A percentile compares a stretch with the other conserved stretches of the same genome.
Conservation (phyloP, 352 stramenopile species). For the Pythium periplocum region DNA sequence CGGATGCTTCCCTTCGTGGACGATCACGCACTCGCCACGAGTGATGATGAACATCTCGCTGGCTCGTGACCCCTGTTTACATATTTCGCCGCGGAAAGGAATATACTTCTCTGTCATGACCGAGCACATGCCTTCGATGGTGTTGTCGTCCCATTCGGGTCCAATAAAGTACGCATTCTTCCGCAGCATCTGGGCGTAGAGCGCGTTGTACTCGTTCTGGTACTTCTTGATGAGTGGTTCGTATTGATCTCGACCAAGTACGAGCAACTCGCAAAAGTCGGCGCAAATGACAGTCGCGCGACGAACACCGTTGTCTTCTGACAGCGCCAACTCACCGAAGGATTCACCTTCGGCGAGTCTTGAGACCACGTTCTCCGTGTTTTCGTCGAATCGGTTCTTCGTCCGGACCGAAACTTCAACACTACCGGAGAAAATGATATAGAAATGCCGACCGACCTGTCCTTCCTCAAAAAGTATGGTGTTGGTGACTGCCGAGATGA, state of each 20-base stretch:
- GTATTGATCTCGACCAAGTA: conserved; percentile 75
- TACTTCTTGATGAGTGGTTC: conserved; percentile 80
- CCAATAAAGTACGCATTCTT: conserved; percentile 78
- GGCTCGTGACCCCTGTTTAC: conserved; percentile 73
- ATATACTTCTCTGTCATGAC: conserved; percentile 85
- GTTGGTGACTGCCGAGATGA: conserved; percentile 74
- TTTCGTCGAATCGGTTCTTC: conserved; percentile 73
- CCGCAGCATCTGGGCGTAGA: conserved; percentile 73
- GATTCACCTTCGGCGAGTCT: conserved; percentile 65
- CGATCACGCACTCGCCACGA: conserved; percentile 65
- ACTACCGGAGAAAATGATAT: conserved; percentile 76
- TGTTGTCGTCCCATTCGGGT: conserved; percentile 74
- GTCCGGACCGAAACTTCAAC: conserved; percentile 63
- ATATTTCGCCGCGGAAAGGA: conserved; percentile 62
- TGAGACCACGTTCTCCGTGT: conserved; percentile 58
- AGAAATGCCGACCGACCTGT: conserved; percentile 71
- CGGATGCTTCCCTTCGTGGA: conserved; percentile 73
- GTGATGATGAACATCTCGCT: conserved; percentile 73
- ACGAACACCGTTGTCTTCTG: conserved; percentile 53
- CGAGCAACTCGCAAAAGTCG: conserved; percentile 73
- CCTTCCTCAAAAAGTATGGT: conserved; percentile 80
- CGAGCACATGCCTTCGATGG: conserved; percentile 79
- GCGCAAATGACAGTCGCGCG: conserved; percentile 63
- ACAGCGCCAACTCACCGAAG: conserved; percentile 75
- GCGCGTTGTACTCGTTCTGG: conserved; percentile 76